Percentiles rank a stretch among this genome's conserved stretches.
Conservation (phyloP, 768 basidiomycete genomes). For the Boletus pseudopeckii region DNA sequence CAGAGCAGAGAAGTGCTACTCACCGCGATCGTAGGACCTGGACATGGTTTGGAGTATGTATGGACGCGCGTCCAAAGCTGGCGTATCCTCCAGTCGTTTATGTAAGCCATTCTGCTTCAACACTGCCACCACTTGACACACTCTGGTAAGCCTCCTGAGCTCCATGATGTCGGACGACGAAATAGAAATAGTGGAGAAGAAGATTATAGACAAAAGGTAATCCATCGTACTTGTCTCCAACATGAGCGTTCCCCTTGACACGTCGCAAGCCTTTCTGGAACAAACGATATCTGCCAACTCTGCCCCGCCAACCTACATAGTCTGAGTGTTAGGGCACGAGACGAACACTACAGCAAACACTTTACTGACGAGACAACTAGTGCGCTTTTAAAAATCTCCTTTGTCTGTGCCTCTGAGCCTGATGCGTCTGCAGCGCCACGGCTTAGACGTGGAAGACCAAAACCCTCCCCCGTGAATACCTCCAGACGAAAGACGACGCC, state of each 20-base stretch:
- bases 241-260: background rate
- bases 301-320: conserved; percentile 44
- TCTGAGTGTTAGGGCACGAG: conserved; percentile 38
- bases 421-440: conserved; percentile 10
- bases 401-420: background rate
- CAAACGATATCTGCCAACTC: conserved; percentile 44
- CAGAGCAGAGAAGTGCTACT: conserved; percentile 4
- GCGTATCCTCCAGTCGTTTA: conserved; percentile 23
- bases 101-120: conserved; percentile 8
- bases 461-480: background rate
- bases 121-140: conserved; percentile 7
- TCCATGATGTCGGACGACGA: conserved; percentile 24
- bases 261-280: conserved; percentile 10
- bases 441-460: conserved; percentile 15
- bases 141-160: no score
- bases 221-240: background rate
- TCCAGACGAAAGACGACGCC: background rate
- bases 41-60: conserved; percentile 51
- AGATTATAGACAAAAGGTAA: conserved; percentile 12
- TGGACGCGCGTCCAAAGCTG: conserved; percentile 51
- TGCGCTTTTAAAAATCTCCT: background rate
- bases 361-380: conserved; percentile 20
- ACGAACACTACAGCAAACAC: conserved; percentile 58
- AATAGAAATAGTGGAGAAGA: conserved; percentile 23
- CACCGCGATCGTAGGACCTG: conserved; percentile 97